These are phyloP conservation scores for Saposhnikovia divaricata DNA, from an alignment of 129 eudicot species.

Conservation along the genomic window DNA sequence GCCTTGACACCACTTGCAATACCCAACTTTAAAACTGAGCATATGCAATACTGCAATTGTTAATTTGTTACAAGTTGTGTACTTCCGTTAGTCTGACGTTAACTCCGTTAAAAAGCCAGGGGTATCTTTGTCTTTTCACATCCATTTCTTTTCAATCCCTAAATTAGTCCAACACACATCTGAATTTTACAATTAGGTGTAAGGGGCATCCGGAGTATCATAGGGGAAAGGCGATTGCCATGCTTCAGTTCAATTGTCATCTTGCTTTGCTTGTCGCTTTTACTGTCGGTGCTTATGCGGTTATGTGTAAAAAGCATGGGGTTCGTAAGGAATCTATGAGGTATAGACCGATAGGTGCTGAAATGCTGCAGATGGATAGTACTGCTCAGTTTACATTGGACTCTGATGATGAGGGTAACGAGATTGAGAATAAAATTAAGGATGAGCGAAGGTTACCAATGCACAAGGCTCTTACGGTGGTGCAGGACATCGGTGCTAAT, in stretches of 20 bases:
- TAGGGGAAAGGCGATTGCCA: conserved; percentile 73
- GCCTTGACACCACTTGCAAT: too few species aligned
- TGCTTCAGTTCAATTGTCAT: conserved; percentile 70
- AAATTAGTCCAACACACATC: too few species aligned
- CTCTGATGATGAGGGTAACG: conserved; percentile 61
- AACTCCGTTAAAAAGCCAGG: too few species aligned
- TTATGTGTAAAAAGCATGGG: conserved; percentile 50
- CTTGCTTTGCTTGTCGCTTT: conserved; percentile 71
- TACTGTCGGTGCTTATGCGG: conserved; percentile 38
- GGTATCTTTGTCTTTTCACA: too few species aligned
- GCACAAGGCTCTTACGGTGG: conserved; percentile 26
- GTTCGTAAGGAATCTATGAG: conserved; percentile 25
- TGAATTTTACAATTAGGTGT: conserved; percentile 69
- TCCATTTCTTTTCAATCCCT: too few species aligned
- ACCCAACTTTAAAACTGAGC: too few species aligned
- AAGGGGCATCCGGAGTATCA: conserved; percentile 86
- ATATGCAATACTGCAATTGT: too few species aligned
- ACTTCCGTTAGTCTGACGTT: too few species aligned
- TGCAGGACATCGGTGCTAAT: conserved; percentile 36
- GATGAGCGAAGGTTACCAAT: conserved; percentile 31
- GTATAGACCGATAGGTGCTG: conserved; percentile 72
- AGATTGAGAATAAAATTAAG: conserved; percentile 25
- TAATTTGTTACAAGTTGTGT: too few species aligned
- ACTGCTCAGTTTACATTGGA: conserved; percentile 64
- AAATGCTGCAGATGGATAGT: conserved; percentile 41